Evolutionary conservation across 2,329 filamentous ascomycete genomes (phyloP), one percentile per base, ranked within the genome.

Genomic region (Phyllosticta citribraziliensis): DNA sequence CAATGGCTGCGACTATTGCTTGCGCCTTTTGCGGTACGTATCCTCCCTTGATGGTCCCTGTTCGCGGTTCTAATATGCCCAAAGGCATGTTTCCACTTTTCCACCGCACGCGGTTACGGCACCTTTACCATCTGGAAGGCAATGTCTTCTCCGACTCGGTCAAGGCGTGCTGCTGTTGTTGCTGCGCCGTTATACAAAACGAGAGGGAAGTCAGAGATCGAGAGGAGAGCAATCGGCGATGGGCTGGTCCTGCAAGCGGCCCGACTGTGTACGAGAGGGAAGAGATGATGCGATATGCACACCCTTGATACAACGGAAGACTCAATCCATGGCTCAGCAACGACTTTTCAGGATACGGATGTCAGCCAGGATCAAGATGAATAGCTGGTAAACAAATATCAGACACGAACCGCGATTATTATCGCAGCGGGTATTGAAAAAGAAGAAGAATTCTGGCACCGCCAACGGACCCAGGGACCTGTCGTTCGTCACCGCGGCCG

Each of bases 201-300:
- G 78, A 80, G 66, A 69, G 75, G 35, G 78, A 80, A 65, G 68
- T 80, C 4, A 69, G 70, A 56, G 69, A 68, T 11, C 68, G 78
- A 58, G 77, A 80, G 66, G 75, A 83, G 63, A 68, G 64, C 33
- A 65, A 64, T 52, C 69, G 72, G 61, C 63, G 70, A 33, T 73
- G 68, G 68, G 74, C 74, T 1, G 74, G 74, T 1, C 74, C 74
- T 19, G 73, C 70, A 19, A 68, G 69, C 56, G 65, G 66, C 19
- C 40, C 40, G 5, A 66, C 71, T 30, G 68, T 68, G 24, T 75
- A 75, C 65, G 66, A 62, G 8, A 66, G 67, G 47, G 63, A 62
- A 35, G 66, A 60, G 9, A 66, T 67, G 55, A 75, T 75, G 73
- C 65, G 68, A 51, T 75, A 75, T 66, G 64, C 56, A 14, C 40